Evolutionary conservation across 192 early-diverging fungal species (phyloP).

Genomic region (Coemansia sp.): DNA sequence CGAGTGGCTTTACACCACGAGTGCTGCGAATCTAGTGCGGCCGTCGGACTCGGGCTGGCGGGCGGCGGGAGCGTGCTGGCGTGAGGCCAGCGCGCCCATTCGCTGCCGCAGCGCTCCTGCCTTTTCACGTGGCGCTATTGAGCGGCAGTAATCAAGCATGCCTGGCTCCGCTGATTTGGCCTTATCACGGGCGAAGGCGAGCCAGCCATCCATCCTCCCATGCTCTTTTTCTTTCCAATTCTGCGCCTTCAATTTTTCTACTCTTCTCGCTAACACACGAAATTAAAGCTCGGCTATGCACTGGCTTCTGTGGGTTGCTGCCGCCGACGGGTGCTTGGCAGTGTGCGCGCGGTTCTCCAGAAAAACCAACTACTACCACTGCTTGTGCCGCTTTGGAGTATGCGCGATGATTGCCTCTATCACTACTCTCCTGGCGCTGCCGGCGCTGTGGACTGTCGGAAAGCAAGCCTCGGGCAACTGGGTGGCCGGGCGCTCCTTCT

Average conservation of each 20-base stretch:
- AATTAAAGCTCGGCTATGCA: constrained; percentile 21
- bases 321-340: constrained; percentile 24
- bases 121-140: not conserved
- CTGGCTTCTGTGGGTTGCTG: constrained; percentile 31
- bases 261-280: not conserved
- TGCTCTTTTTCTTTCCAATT: not conserved
- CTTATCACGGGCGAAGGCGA: not conserved
- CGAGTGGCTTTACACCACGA: too few species aligned
- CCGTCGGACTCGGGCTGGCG: too few species aligned
- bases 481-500: constrained; percentile 58
- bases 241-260: not conserved
- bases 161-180: too few species aligned
- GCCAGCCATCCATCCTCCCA: not conserved
- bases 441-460: constrained; percentile 57
- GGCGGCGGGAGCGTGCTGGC: too few species aligned
- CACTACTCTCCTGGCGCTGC: constrained; percentile 51
- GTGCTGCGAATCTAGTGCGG: too few species aligned
- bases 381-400: constrained; percentile 22
- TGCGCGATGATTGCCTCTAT: constrained; percentile 46
- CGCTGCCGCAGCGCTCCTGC: too few species aligned
- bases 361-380: constrained; percentile 21
- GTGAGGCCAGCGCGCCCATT: too few species aligned
- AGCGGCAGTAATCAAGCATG: not conserved
- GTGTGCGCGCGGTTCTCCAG: constrained; percentile 28
- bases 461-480: constrained; percentile 61